A percentile compares a stretch with the other conserved stretches of the same genome.
These are phyloP conservation scores for Sarcomyxa edulis DNA, from an alignment of 768 basidiomycete genomes.

Conservation along the genomic window DNA sequence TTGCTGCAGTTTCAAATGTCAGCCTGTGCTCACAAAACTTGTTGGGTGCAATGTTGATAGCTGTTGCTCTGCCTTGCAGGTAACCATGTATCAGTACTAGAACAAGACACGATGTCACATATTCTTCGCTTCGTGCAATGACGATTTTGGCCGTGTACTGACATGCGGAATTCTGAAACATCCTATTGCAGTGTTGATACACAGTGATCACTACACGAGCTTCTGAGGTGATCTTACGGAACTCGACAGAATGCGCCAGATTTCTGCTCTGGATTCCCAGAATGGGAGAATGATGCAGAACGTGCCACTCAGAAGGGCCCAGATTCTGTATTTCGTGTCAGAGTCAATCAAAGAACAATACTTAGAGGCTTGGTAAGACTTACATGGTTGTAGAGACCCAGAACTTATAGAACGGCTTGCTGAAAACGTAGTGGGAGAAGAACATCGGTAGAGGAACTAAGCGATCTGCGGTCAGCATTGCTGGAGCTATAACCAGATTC, in stretches of 20 bases:
- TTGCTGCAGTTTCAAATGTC: no score
- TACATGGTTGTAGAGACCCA: slow-evolving; percentile 35
- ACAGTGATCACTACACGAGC: no score
- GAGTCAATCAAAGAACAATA: background rate
- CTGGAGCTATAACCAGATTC: background rate
- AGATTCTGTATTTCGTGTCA: slow-evolving; percentile 20
- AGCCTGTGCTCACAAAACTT: no score
- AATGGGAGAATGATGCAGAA: slow-evolving; percentile 31
- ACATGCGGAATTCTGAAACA: no score
- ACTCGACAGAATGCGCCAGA: slow-evolving; percentile 20
- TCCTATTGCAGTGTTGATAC: no score
- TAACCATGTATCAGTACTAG: no score
- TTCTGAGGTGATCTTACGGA: no score
- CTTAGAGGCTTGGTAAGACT: slow-evolving; percentile 2
- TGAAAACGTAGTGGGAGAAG: slow-evolving; percentile 31
- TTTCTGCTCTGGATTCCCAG: slow-evolving; percentile 31
- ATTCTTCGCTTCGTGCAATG: no score
- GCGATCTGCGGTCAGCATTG: background rate
- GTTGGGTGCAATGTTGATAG: no score
- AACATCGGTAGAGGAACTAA: slow-evolving; percentile 33
- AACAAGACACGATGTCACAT: no score
- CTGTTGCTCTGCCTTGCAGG: no score
- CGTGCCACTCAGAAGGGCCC: slow-evolving; percentile 28
- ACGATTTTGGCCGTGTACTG: no score
- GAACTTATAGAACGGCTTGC: slow-evolving; percentile 27